Evolutionary conservation across 2,329 filamentous ascomycete genomes (phyloP).

Genomic region (Akanthomyces lecanii): DNA sequence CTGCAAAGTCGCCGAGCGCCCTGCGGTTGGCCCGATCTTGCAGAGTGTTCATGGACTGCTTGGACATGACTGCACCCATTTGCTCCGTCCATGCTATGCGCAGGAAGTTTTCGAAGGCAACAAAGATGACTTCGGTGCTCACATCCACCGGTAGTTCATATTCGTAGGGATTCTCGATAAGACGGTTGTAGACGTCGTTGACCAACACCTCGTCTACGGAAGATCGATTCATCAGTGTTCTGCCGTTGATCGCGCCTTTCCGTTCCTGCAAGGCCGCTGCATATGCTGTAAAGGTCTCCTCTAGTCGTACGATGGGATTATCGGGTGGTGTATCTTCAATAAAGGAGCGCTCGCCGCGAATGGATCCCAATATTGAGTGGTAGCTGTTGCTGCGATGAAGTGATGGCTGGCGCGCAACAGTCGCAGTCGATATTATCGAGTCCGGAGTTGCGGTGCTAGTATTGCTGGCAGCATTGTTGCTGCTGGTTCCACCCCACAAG

Average conservation of each 20-base stretch:
- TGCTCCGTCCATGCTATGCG: constrained; percentile 82
- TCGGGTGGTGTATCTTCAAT: constrained; percentile 51
- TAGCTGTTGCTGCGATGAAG: constrained; percentile 43
- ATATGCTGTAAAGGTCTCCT: constrained; percentile 82
- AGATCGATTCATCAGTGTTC: constrained; percentile 65
- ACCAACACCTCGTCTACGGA: constrained; percentile 73
- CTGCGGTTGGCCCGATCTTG: constrained; percentile 63
- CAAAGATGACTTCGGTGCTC: constrained; percentile 79
- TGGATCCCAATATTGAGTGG: constrained; percentile 53
- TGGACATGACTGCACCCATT: constrained; percentile 78
- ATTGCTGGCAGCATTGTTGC: constrained; percentile 51
- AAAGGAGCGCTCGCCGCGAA: constrained; percentile 37
- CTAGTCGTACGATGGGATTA: constrained; percentile 67
- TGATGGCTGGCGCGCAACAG: constrained; percentile 42
- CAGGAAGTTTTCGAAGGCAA: constrained; percentile 90
- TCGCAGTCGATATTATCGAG: constrained; percentile 15
- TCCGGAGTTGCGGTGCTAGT: constrained; percentile 35
- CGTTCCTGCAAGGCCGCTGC: constrained; percentile 76
- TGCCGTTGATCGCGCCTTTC: constrained; percentile 81
- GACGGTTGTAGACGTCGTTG: constrained; percentile 84
- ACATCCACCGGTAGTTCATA: constrained; percentile 71
- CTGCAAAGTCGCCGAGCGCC: constrained; percentile 68
- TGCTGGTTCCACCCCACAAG: constrained; percentile 62
- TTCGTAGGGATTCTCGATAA: constrained; percentile 79
- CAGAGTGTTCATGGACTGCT: constrained; percentile 66